Percentiles rank a stretch among this genome's conserved stretches.
These are phyloP conservation scores for Nematocida ausubeli DNA, from an alignment of 371 early-diverging fungal species.

Conservation along the genomic window DNA sequence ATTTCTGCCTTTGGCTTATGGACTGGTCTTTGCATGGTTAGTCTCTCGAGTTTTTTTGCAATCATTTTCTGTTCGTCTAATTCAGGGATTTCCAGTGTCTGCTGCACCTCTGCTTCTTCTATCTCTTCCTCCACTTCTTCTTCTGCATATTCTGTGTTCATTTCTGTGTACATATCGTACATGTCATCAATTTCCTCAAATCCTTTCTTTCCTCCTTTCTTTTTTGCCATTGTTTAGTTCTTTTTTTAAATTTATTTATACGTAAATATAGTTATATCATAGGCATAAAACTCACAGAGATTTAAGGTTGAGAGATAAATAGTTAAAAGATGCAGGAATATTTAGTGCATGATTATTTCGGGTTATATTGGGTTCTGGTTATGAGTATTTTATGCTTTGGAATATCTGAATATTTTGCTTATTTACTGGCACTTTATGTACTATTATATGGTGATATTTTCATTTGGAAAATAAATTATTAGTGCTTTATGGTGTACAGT, in stretches of 20 bases:
- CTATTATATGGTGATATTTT: too few species aligned
- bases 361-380: too few species aligned
- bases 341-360: too few species aligned
- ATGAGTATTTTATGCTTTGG: too few species aligned
- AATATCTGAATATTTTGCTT: too few species aligned
- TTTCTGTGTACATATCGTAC: conserved; percentile 23
- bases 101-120: neutral
- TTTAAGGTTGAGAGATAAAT: too few species aligned
- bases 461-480: too few species aligned
- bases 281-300: too few species aligned
- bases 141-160: neutral
- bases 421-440: too few species aligned
- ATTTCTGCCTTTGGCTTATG: conserved; percentile 63
- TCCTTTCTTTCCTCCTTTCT: conserved; percentile 42
- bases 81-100: conserved; percentile 53
- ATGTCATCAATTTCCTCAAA: conserved; percentile 31
- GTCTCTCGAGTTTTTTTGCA: conserved; percentile 68
- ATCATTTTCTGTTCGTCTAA: conserved; percentile 68
- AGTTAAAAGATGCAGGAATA: too few species aligned
- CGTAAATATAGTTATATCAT: neutral
- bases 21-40: conserved; percentile 72
- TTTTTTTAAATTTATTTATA: conserved; percentile 6
- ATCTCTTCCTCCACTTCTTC: conserved; percentile 10
- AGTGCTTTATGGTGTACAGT: too few species aligned
- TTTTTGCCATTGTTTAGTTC: conserved; percentile 33